phyloP scores from a whole-genome alignment of 108 stramenopile genomes.

The Conticribra weissflogii region DNA sequence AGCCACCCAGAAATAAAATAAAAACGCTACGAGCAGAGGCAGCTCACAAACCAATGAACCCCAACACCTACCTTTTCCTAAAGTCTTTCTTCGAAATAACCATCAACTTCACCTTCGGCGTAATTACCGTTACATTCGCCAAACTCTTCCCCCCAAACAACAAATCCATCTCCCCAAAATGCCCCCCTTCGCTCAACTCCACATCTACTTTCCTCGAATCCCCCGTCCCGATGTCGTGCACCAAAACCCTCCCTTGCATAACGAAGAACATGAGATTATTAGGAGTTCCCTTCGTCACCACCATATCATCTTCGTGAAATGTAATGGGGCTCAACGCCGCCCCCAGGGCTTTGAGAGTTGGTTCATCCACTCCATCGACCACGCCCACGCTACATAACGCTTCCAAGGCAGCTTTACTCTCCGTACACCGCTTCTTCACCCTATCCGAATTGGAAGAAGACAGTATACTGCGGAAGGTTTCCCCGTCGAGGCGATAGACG shows the following conservation, averaged over 20 bases:
- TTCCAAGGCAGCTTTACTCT: constrained; percentile 45
- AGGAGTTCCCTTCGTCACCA: constrained; percentile 64
- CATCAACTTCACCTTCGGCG: constrained; percentile 42
- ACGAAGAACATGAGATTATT: constrained; percentile 74
- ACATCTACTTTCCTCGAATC: constrained; percentile 49
- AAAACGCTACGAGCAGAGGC: too few relatives aligned
- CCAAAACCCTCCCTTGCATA: constrained; percentile 57
- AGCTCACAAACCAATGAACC: too few relatives aligned
- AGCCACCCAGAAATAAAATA: too few relatives aligned
- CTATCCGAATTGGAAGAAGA: constrained; percentile 45
- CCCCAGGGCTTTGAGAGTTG: constrained; percentile 25
- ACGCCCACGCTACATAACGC: constrained; percentile 40
- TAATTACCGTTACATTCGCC: constrained; percentile 43
- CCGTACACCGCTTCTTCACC: constrained; percentile 39
- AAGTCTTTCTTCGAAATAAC: constrained; percentile 47
- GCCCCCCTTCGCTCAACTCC: constrained; percentile 40
- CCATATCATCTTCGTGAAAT: constrained; percentile 53
- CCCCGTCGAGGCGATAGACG: constrained; percentile 35
- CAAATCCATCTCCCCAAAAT: constrained; percentile 43
- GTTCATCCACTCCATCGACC: constrained; percentile 40
- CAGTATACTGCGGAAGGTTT: constrained; percentile 50
- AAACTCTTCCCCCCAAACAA: constrained; percentile 27
- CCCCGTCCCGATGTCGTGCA: constrained; percentile 36
- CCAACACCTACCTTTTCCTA: constrained; percentile 21
- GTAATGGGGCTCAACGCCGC: constrained; percentile 34